Evolutionary conservation across 768 basidiomycete genomes (phyloP).

Genomic region (Clitopilus hobsonii): DNA sequence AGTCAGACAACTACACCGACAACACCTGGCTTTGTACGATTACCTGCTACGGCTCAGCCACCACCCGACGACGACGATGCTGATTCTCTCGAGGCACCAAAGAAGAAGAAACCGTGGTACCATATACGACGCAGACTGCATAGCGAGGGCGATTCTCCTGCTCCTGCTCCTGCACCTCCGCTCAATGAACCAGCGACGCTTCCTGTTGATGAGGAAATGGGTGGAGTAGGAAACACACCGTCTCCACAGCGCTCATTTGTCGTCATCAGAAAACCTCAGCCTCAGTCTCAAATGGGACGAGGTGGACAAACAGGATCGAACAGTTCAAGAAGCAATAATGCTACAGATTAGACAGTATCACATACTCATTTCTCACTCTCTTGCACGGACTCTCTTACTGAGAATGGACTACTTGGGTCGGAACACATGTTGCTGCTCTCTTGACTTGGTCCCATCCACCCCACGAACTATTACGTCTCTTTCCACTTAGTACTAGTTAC

Average conservation of each 20-base stretch:
- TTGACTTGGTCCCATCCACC: not conserved
- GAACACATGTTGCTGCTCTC: conserved; percentile 1
- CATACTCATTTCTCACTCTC: not conserved
- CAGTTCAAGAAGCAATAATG: conserved; percentile 7
- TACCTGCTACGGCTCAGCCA: conserved; percentile 11
- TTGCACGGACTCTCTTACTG: not conserved
- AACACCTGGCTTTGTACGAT: conserved; percentile 10
- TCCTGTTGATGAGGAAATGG: conserved; percentile 29
- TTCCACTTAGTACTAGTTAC: not conserved
- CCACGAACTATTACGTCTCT: not conserved
- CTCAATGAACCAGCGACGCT: conserved; percentile 11
- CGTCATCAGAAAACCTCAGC: conserved; percentile 58
- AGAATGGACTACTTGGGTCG: not conserved
- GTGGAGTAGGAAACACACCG: conserved; percentile 25
- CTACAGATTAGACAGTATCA: conserved; percentile 11
- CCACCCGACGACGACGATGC: conserved; percentile 34
- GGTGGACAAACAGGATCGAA: conserved; percentile 9
- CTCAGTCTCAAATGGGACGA: conserved; percentile 28
- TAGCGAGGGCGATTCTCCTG: conserved; percentile 48
- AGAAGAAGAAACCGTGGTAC: conserved; percentile 71
- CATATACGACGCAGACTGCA: conserved; percentile 54
- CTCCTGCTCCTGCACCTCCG: conserved; percentile 19
- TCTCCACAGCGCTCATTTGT: conserved; percentile 58
- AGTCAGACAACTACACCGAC: conserved; percentile 13
- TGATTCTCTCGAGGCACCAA: conserved; percentile 35